Evolutionary conservation across 495 filamentous ascomycete genomes (phyloP).

Genomic region (Lasiosphaeria ovina): DNA sequence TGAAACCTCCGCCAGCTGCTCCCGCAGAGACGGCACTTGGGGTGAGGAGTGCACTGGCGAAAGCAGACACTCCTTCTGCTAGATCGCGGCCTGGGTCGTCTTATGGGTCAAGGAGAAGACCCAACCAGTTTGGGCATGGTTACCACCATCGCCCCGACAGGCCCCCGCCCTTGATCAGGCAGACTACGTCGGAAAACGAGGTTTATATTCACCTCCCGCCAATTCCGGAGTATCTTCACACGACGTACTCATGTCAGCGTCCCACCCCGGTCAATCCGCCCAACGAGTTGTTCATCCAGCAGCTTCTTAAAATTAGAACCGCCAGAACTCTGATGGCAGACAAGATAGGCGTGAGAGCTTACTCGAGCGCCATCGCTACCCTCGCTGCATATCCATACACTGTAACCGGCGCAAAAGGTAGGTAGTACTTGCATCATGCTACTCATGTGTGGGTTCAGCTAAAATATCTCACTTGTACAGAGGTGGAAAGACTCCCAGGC

Average conservation of each 20-base stretch:
- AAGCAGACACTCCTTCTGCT: conserved; percentile 25
- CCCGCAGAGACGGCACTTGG: conserved; percentile 23
- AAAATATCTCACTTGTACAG: conserved; percentile 38
- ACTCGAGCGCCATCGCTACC: conserved; percentile 80
- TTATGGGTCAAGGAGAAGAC: conserved; percentile 11
- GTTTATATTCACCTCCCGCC: conserved; percentile 44
- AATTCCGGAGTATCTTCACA: conserved; percentile 70
- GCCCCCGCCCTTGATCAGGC: conserved; percentile 39
- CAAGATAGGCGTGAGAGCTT: conserved; percentile 79
- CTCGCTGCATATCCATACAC: conserved; percentile 74
- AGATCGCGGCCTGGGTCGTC: conserved; percentile 19
- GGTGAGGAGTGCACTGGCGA: conserved; percentile 34
- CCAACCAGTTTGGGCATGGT: not conserved
- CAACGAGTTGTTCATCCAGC: conserved; percentile 72
- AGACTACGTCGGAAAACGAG: conserved; percentile 74
- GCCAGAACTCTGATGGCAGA: conserved; percentile 69
- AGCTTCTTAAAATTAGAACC: conserved; percentile 71
- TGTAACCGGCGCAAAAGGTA: conserved; percentile 38
- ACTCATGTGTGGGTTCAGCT: not conserved
- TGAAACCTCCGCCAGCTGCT: conserved; percentile 15
- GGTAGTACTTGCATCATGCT: not conserved
- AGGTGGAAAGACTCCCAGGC: conserved; percentile 72
- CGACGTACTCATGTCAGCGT: conserved; percentile 79
- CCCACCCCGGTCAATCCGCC: conserved; percentile 66
- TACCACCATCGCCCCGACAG: conserved; percentile 8